Percentiles rank a stretch among this genome's conserved stretches.
Conservation (phyloP, 768 basidiomycete genomes). For the Daedaleopsis nitida region DNA sequence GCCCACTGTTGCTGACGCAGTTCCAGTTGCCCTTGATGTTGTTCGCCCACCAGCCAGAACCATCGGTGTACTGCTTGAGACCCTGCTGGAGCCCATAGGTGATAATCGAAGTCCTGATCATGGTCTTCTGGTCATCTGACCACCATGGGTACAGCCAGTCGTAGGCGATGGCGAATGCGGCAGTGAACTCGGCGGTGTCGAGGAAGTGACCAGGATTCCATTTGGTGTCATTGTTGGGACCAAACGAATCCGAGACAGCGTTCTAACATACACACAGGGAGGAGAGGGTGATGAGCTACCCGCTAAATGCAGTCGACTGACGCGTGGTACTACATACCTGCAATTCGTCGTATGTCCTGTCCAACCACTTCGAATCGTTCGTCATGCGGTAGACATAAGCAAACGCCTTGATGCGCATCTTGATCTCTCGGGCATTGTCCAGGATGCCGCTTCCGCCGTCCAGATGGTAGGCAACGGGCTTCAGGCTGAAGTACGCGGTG, state of each 20-base stretch:
- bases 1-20: constrained; percentile 90
- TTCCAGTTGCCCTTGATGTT: constrained; percentile 93
- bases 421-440: constrained; percentile 86
- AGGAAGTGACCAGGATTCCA: constrained; percentile 95
- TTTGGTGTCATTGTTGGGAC: constrained; percentile 54
- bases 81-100: constrained; percentile 76
- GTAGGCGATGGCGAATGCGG: constrained; percentile 90
- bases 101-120: constrained; percentile 73
- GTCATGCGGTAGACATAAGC: constrained; percentile 89
- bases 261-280: constrained; percentile 59
- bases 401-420: constrained; percentile 90
- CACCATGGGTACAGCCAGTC: constrained; percentile 93
- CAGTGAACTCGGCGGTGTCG: constrained; percentile 83
- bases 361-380: constrained; percentile 88
- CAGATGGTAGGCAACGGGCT: constrained; percentile 65
- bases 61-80: constrained; percentile 21
- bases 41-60: constrained; percentile 74
- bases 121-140: constrained; percentile 67
- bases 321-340: constrained; percentile 47
- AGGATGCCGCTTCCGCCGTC: constrained; percentile 91
- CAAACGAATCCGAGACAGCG: constrained; percentile 77
- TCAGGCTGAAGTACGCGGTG: constrained; percentile 57
- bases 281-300: too few species aligned
- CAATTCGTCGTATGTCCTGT: constrained; percentile 82
- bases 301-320: neutral